Evolutionary conservation across 441 rosid genomes (phyloP).

Genomic region (Geranium incanum): DNA sequence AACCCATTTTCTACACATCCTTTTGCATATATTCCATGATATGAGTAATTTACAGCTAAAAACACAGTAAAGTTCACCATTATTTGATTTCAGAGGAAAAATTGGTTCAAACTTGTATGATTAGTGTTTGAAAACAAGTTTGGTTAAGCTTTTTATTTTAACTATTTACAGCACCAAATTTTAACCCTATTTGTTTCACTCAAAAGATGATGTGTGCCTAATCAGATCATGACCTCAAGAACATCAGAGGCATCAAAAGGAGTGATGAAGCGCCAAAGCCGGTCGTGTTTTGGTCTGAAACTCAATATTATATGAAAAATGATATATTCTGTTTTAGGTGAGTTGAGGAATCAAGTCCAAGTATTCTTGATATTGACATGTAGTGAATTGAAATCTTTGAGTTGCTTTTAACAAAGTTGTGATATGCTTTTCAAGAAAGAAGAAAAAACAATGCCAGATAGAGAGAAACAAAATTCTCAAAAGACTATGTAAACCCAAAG

Average conservation of each 20-base stretch:
- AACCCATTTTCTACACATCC: neutral
- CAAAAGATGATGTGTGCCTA: neutral
- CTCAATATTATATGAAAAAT: neutral
- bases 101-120: neutral
- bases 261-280: constrained; percentile 5
- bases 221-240: neutral
- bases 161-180: neutral
- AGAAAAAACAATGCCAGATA: constrained; percentile 12
- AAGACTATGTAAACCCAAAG: constrained; percentile 34
- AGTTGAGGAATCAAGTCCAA: constrained; percentile 45
- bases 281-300: neutral
- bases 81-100: neutral
- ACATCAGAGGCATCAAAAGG: neutral
- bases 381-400: constrained; percentile 17
- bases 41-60: neutral
- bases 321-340: constrained; percentile 17
- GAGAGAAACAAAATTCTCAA: constrained; percentile 25
- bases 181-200: constrained; percentile 1
- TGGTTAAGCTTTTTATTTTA: neutral
- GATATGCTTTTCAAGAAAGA: constrained; percentile 31
- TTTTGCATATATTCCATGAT: neutral
- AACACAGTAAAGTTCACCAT: neutral
- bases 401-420: constrained; percentile 36
- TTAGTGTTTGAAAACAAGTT: neutral
- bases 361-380: constrained; percentile 22